Evolutionary conservation across 2,329 filamentous ascomycete genomes (phyloP).

Genomic region (Delphinella strobiligena): DNA sequence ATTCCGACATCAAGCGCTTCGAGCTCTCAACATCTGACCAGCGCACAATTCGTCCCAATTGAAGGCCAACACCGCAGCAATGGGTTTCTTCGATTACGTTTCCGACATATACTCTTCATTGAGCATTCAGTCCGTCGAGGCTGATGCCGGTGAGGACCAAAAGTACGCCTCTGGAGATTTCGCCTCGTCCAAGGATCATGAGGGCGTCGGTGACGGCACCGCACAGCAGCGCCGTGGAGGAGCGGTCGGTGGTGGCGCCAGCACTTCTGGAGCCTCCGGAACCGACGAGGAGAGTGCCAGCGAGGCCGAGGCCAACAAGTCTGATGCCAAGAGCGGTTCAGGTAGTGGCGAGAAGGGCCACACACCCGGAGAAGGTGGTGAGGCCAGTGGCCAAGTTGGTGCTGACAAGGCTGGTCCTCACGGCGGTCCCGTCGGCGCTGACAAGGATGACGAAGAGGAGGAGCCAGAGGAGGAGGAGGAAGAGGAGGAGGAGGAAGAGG

Average conservation of each 20-base stretch:
- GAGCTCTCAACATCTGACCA: background rate
- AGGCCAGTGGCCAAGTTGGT: slow-evolving; percentile 16
- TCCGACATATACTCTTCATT: slow-evolving; percentile 54
- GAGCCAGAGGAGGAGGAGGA: slow-evolving; percentile 56
- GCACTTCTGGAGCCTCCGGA: slow-evolving; percentile 26
- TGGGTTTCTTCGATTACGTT: slow-evolving; percentile 55
- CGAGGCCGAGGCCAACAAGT: slow-evolving; percentile 32
- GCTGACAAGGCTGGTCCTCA: slow-evolving; percentile 14
- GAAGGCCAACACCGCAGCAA: slow-evolving; percentile 22
- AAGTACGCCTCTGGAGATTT: slow-evolving; percentile 33
- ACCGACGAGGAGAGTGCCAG: slow-evolving; percentile 30
- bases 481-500: slow-evolving; percentile 69
- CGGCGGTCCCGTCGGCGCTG: slow-evolving; percentile 23
- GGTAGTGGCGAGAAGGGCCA: slow-evolving; percentile 15
- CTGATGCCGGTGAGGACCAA: slow-evolving; percentile 45
- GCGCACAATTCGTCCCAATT: slow-evolving; percentile 1
- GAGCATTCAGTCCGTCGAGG: slow-evolving; percentile 47
- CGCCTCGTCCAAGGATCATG: slow-evolving; percentile 23
- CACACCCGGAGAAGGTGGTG: slow-evolving; percentile 16
- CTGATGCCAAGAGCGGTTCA: slow-evolving; percentile 23
- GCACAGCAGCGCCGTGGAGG: slow-evolving; percentile 19
- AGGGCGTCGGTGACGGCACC: slow-evolving; percentile 14
- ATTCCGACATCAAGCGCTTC: background rate
- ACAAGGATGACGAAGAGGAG: slow-evolving; percentile 40
- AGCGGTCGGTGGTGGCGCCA: slow-evolving; percentile 25